Percentiles rank a stretch among this genome's conserved stretches.
These are phyloP conservation scores for Tetracladium marchalianum DNA, from an alignment of 495 filamentous ascomycete genomes.

Conservation along the genomic window DNA sequence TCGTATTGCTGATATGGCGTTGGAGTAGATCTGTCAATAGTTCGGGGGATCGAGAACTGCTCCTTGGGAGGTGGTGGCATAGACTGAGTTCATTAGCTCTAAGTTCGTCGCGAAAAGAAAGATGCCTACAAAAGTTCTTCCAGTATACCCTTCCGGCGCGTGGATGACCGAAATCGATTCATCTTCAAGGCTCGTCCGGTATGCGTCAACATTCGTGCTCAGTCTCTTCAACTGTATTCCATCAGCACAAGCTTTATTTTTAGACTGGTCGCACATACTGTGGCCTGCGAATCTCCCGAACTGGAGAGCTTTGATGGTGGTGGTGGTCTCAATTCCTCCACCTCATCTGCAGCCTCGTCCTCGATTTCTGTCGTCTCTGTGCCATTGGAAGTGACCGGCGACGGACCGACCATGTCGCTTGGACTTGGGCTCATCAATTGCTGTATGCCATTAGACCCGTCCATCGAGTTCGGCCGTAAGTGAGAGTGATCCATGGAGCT, in stretches of 20 bases:
- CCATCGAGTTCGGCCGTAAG: conserved; percentile 20
- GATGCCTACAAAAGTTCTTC: conserved; percentile 51
- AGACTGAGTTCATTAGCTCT: conserved; percentile 11
- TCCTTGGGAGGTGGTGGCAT: conserved; percentile 6
- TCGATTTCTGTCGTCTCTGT: conserved; percentile 66
- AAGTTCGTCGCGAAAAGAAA: background rate
- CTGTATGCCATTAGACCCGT: conserved; percentile 4
- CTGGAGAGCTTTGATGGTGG: conserved; percentile 13
- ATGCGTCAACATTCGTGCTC: conserved; percentile 45
- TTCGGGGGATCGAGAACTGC: conserved; percentile 25
- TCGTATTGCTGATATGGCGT: conserved; percentile 18
- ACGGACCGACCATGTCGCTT: conserved; percentile 57
- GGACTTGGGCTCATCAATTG: conserved; percentile 22
- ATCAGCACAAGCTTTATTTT: conserved; percentile 8
- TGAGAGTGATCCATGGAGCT: conserved; percentile 16
- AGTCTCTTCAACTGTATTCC: conserved; percentile 42
- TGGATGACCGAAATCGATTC: conserved; percentile 83
- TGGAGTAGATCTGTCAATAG: conserved; percentile 17
- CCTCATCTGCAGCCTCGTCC: conserved; percentile 42
- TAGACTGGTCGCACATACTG: conserved; percentile 4
- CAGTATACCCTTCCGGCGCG: conserved; percentile 65
- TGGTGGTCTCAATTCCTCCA: conserved; percentile 13
- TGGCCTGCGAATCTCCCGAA: conserved; percentile 6
- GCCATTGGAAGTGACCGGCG: conserved; percentile 66
- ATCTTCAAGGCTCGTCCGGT: conserved; percentile 48